A percentile compares a stretch with the other conserved stretches of the same genome.
These are phyloP conservation scores for Lecanoromycetidae sp. DNA, from an alignment of 2,329 filamentous ascomycete species.

Conservation along the genomic window DNA sequence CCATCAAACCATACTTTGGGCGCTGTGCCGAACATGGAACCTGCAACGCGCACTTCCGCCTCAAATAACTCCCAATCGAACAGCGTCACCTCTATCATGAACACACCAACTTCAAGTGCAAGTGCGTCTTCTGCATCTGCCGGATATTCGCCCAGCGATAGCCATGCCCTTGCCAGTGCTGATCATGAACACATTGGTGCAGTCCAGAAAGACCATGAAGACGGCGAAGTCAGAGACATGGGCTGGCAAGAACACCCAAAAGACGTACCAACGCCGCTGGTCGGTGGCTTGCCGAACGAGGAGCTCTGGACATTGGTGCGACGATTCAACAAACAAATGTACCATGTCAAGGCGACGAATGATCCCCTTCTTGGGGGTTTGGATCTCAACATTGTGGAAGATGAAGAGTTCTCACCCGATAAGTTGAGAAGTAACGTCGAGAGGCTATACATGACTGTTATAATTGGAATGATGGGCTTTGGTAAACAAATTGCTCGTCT, in stretches of 20 bases:
- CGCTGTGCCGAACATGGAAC: not conserved
- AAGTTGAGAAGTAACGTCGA: conserved; percentile 69
- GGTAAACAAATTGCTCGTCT: conserved; percentile 65
- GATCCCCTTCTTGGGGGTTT: conserved; percentile 52
- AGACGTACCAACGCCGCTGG: conserved; percentile 46
- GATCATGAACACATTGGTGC: conserved; percentile 35
- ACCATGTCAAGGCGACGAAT: conserved; percentile 57
- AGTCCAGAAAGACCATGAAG: conserved; percentile 37
- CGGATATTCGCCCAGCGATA: conserved; percentile 21
- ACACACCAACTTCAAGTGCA: conserved; percentile 16
- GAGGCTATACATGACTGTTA: conserved; percentile 67
- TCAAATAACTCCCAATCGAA: not conserved
- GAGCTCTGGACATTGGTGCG: conserved; percentile 60
- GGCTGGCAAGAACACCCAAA: conserved; percentile 56
- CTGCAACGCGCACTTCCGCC: conserved; percentile 7
- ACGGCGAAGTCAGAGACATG: conserved; percentile 51
- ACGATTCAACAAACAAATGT: conserved; percentile 65
- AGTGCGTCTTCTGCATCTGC: conserved; percentile 6
- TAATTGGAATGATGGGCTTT: conserved; percentile 52
- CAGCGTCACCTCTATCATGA: conserved; percentile 10
- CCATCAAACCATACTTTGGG: conserved; percentile 8
- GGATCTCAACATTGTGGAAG: conserved; percentile 68
- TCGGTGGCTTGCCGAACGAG: conserved; percentile 58
- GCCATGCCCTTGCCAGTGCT: conserved; percentile 32
- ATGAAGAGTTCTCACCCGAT: conserved; percentile 75